Evolutionary conservation across 805 yeast species (phyloP).

Genomic region (Wickerhamomyces strasburgensis): DNA sequence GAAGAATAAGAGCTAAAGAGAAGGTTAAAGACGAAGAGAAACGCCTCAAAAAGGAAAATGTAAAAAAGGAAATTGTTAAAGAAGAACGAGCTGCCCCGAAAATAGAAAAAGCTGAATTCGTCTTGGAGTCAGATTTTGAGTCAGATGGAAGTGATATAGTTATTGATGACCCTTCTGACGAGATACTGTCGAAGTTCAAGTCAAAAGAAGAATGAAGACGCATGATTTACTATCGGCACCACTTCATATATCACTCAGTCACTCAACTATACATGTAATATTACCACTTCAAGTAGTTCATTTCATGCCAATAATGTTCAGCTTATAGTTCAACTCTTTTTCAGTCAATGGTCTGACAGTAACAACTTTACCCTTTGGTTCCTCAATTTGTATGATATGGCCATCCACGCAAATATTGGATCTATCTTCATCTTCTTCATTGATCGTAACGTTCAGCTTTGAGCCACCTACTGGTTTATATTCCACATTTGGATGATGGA

Average conservation of each 20-base stretch:
- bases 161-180: too few species aligned
- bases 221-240: too few species aligned
- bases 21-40: neutral
- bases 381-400: conserved; percentile 6
- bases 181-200: too few species aligned
- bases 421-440: conserved; percentile 13
- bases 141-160: too few species aligned
- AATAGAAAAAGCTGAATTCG: too few species aligned
- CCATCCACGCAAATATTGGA: conserved; percentile 23
- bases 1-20: conserved; percentile 19
- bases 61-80: too few species aligned
- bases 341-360: conserved; percentile 5
- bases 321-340: conserved; percentile 5
- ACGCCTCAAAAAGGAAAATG: too few species aligned
- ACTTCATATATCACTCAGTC: too few species aligned
- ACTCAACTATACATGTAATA: too few species aligned
- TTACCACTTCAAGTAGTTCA: neutral
- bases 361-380: conserved; percentile 20
- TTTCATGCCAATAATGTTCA: conserved; percentile 12
- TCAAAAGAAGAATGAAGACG: too few species aligned
- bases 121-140: too few species aligned
- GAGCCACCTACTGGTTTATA: conserved; percentile 8
- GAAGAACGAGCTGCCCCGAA: too few species aligned
- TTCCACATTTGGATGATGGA: conserved; percentile 5
- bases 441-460: conserved; percentile 7